phyloP scores from a whole-genome alignment of 148 eudicot species.

The Beta vulgaris region DNA sequence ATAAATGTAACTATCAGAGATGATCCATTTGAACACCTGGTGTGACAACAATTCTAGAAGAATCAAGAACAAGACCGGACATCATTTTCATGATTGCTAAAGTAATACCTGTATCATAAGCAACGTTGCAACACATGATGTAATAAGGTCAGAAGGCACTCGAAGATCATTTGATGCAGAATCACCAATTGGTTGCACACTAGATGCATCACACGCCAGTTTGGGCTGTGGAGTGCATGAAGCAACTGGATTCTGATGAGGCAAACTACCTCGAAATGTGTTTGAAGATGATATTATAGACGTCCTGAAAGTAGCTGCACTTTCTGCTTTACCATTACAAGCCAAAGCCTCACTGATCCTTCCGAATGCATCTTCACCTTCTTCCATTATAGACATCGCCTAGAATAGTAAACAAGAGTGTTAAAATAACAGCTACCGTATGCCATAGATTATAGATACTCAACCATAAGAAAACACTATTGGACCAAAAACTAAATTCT shows the following conservation, averaged over 20 bases:
- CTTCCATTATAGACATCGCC: slow-evolving; percentile 56
- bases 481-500: too few species aligned
- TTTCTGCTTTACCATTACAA: slow-evolving; percentile 41
- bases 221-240: slow-evolving; percentile 20
- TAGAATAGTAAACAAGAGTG: slow-evolving; percentile 24
- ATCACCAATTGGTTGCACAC: slow-evolving; percentile 20
- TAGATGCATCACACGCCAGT: slow-evolving; percentile 28
- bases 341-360: slow-evolving; percentile 65
- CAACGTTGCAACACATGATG: slow-evolving; percentile 75
- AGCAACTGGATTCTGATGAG: slow-evolving; percentile 30
- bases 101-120: slow-evolving; percentile 83
- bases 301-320: slow-evolving; percentile 33
- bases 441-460: too few species aligned
- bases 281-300: slow-evolving; percentile 21
- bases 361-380: slow-evolving; percentile 47
- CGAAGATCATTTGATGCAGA: slow-evolving; percentile 39
- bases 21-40: background rate
- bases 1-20: background rate
- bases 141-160: slow-evolving; percentile 71
- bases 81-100: background rate
- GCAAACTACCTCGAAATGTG: slow-evolving; percentile 22
- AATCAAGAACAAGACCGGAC: background rate
- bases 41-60: background rate
- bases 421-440: background rate
- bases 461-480: too few species aligned